Evolutionary conservation across 2,329 filamentous ascomycete species (phyloP).

Genomic region (Aspergillus viridinutans): DNA sequence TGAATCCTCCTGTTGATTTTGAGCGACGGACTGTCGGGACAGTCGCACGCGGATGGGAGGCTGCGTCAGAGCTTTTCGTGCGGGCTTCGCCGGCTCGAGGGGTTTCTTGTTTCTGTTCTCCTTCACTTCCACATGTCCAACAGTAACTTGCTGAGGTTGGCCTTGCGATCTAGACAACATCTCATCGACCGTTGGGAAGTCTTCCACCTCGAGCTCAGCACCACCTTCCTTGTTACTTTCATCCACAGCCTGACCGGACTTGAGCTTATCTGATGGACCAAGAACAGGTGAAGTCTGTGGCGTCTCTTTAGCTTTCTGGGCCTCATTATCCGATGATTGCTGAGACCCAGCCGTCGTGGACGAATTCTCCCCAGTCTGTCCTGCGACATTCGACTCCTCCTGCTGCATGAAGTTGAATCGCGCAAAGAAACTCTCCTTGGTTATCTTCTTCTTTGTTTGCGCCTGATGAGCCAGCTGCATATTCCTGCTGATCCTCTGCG

Average conservation of each 20-base stretch:
- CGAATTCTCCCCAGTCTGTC: conserved; percentile 26
- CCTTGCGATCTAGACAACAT: conserved; percentile 27
- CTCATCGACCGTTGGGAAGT: conserved; percentile 40
- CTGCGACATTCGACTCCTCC: conserved; percentile 17
- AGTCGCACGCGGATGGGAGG: conserved; percentile 38
- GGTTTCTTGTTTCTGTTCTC: conserved; percentile 10
- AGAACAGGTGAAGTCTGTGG: conserved; percentile 65
- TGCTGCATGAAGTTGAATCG: conserved; percentile 70
- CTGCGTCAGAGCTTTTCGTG: conserved; percentile 26
- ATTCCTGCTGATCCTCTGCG: conserved; percentile 81
- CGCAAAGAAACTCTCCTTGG: conserved; percentile 75
- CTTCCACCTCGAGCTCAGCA: conserved; percentile 16
- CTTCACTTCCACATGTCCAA: conserved; percentile 5
- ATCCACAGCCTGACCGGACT: neutral
- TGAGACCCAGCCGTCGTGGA: conserved; percentile 50
- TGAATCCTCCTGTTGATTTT: conserved; percentile 38
- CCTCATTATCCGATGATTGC: conserved; percentile 42
- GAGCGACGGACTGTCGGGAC: conserved; percentile 35
- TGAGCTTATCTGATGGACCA: conserved; percentile 17
- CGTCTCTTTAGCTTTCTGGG: conserved; percentile 50
- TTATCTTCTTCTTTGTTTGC: conserved; percentile 86
- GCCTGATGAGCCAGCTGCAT: conserved; percentile 89
- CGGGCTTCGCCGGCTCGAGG: conserved; percentile 24
- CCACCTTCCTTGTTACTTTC: neutral
- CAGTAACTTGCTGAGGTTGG: conserved; percentile 4